Base-by-base conservation (phyloP, 805 yeast genomes). In the Wickerhamomyces bisporus region DNA sequence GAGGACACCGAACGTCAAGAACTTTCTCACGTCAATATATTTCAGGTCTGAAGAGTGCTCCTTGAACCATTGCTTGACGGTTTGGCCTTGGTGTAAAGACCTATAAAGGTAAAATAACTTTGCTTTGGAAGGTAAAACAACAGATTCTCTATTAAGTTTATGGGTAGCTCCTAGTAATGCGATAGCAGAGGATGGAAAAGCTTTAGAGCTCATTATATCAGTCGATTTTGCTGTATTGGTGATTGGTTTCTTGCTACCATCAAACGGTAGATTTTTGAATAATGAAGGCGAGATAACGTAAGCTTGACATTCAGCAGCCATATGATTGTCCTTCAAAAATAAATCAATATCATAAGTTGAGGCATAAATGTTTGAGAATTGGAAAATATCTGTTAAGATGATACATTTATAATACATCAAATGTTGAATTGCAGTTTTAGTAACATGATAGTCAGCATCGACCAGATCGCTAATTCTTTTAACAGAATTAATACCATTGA, bases 391-490 rank as follows among this genome's bases (percentile, higher is more conserved):
- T 12, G 86, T 68, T 9, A 89, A 71, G 12, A 82, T 75, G 23
- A 93, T 79, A 49, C 97, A 86, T 47, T 81, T 81, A 62, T 91
- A 93, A 59, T 91, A 94, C 65, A 89, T 74, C 38, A 93, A 66
- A 62, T 93, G 97, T 59, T 86, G 94, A 26, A 94, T 79, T 57
- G 97, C 89, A 53, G 85, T 88, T 38, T 79, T 76, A 3, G 95
- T 86, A 35, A 91, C 66, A 15, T 71, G 66, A 47, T 79, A 80
- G 53, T 88, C 94, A 27, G 96, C 82, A 50, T 85, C 79, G 2
- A 96, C 86, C 36, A 88, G 60, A 36, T 77, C 76, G 15, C 95
- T 77, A 27, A 94, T 91, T 39, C 73, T 71, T 26, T 77, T 70
- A 15, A 93, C 77, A 6, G 93, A 85, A 57, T 91, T 91, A 34